These are phyloP conservation scores for Acanthamoeba triangularis DNA, from an alignment of 208 protist genomes.

Conservation along the genomic window DNA sequence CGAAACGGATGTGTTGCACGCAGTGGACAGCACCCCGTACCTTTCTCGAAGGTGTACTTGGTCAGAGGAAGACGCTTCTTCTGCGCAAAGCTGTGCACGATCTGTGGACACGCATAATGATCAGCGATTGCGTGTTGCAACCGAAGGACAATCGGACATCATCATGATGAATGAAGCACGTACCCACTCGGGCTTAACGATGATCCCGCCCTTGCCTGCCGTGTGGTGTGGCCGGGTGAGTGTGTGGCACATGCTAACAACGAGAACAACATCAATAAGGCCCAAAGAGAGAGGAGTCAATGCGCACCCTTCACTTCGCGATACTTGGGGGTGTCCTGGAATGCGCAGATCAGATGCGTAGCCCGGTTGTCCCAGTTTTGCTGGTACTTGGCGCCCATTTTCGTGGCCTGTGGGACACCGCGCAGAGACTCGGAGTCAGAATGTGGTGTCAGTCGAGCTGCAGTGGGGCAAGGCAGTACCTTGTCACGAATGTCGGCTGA, in stretches of 20 bases:
- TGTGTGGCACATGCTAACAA: too few relatives aligned
- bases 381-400: conserved; percentile 56
- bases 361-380: conserved; percentile 18
- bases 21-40: not conserved
- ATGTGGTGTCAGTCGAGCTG: not conserved
- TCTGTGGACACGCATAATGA: not conserved
- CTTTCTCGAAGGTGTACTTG: conserved; percentile 22
- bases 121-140: not conserved
- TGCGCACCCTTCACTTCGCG: conserved; percentile 33
- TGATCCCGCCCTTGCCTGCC: conserved; percentile 49
- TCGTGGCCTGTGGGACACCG: not conserved
- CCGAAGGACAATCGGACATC: not conserved
- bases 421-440: not conserved
- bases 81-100: conserved; percentile 5
- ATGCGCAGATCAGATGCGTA: conserved; percentile 48
- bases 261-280: too few relatives aligned
- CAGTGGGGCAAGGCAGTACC: not conserved
- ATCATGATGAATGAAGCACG: too few relatives aligned
- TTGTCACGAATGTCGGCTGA: not conserved
- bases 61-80: conserved; percentile 28
- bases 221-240: too few relatives aligned
- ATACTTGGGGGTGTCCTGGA: conserved; percentile 64
- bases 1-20: not conserved
- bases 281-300: too few relatives aligned
- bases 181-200: conserved; percentile 42